phyloP scores from a whole-genome alignment of 352 stramenopile species.

The Phytopythium boreale region DNA sequence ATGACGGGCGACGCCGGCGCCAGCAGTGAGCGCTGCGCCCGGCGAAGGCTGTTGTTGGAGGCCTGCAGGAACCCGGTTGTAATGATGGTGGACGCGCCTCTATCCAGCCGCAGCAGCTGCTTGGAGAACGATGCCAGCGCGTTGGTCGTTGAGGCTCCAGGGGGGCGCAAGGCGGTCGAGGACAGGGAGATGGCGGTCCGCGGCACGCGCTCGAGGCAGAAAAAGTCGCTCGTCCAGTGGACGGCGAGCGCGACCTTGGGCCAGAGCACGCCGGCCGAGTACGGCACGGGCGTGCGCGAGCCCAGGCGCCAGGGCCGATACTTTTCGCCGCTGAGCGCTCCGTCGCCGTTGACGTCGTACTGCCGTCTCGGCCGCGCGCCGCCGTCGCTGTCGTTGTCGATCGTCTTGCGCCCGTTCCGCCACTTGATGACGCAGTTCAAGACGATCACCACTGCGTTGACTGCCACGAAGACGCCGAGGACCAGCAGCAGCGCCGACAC shows the following conservation, averaged over 20 bases:
- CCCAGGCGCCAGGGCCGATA: not conserved
- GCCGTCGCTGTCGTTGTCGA: not conserved
- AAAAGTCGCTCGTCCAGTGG: slow-evolving; percentile 30
- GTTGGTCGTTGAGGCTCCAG: not conserved
- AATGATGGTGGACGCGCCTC: not conserved
- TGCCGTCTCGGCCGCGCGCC: not conserved
- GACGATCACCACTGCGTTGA: not conserved
- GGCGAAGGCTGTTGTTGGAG: not conserved
- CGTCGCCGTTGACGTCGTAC: not conserved
- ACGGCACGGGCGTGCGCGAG: slow-evolving; percentile 21
- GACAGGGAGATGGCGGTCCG: not conserved
- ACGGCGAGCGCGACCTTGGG: slow-evolving; percentile 23
- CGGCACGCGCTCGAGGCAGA: slow-evolving; percentile 17
- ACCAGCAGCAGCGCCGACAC: slow-evolving; percentile 13
- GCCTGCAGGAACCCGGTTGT: not conserved
- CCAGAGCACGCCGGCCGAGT: slow-evolving; percentile 29
- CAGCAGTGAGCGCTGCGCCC: not conserved
- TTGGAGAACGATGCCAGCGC: not conserved
- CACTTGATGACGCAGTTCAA: not conserved
- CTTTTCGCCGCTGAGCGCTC: not conserved
- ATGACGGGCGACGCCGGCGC: not conserved
- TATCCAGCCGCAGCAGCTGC: not conserved
- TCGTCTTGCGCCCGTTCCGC: not conserved
- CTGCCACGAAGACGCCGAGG: not conserved
- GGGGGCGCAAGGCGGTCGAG: not conserved